Evolutionary conservation across 2,329 filamentous ascomycete genomes (phyloP).

Genomic region (Tolypocladium tropicale): DNA sequence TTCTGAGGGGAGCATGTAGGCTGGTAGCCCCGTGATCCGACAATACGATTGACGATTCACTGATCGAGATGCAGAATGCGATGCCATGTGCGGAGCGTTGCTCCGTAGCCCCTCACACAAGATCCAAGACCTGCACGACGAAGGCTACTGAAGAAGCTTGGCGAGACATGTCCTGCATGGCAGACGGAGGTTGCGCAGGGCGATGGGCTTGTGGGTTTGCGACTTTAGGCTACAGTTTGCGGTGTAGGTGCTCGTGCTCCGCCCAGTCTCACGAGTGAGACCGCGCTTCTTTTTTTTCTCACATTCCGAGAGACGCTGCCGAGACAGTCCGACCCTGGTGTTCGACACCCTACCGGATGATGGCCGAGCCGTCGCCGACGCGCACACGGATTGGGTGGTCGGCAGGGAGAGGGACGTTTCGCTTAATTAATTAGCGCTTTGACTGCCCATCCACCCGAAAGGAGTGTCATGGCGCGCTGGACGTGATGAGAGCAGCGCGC

Average conservation of each 20-base stretch:
- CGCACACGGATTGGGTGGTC: neutral
- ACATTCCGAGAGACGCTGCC: neutral
- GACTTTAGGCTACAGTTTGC: neutral
- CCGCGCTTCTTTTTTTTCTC: neutral
- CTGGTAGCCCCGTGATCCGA: no score
- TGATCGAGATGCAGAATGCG: neutral
- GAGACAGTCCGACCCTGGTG: neutral
- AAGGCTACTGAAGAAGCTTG: no score
- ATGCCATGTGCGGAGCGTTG: neutral
- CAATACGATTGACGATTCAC: neutral
- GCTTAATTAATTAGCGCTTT: neutral
- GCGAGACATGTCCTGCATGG: no score
- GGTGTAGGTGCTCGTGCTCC: neutral
- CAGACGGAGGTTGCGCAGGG: neutral
- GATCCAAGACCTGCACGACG: neutral
- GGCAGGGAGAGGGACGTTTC: neutral
- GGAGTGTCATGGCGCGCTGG: no score
- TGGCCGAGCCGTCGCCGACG: neutral
- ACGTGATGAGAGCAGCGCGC: no score
- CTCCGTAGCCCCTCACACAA: neutral
- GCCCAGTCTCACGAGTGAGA: neutral
- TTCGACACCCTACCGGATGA: neutral
- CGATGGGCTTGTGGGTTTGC: neutral
- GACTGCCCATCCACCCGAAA: neutral
- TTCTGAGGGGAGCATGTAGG: no score